Percentiles rank a stretch among this genome's conserved stretches.
These are phyloP conservation scores for Verticillium longisporum DNA, from an alignment of 2,329 filamentous ascomycete genomes.

Conservation along the genomic window DNA sequence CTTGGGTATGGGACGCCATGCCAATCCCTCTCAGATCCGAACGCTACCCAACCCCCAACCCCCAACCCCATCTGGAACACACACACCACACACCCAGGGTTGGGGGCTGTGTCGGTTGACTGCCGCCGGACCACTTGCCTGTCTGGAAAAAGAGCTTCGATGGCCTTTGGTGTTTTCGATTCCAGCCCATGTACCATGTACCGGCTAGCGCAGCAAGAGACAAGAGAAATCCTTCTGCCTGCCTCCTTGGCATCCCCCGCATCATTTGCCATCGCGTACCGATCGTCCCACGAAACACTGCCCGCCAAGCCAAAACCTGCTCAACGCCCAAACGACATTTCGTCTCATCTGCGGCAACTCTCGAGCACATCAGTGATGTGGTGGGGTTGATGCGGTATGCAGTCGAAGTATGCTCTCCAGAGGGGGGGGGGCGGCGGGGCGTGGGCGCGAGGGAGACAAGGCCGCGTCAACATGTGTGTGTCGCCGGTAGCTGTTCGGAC, in stretches of 20 bases:
- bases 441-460: background rate
- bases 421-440: too few species aligned
- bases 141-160: background rate
- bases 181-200: background rate
- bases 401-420: background rate
- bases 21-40: background rate
- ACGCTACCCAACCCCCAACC: background rate
- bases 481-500: background rate
- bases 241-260: background rate
- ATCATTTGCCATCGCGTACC: background rate
- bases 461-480: background rate
- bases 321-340: background rate
- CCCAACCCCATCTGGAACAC: background rate
- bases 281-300: background rate
- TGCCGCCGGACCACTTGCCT: background rate
- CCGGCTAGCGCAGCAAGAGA: background rate
- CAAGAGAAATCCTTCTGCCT: background rate
- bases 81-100: too few species aligned
- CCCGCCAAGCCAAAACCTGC: background rate
- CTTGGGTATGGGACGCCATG: background rate
- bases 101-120: background rate
- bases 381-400: background rate
- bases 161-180: background rate
- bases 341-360: background rate
- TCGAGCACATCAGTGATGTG: background rate